Conservation (phyloP, 345 rosid genomes). For the Aegle marmelos region DNA sequence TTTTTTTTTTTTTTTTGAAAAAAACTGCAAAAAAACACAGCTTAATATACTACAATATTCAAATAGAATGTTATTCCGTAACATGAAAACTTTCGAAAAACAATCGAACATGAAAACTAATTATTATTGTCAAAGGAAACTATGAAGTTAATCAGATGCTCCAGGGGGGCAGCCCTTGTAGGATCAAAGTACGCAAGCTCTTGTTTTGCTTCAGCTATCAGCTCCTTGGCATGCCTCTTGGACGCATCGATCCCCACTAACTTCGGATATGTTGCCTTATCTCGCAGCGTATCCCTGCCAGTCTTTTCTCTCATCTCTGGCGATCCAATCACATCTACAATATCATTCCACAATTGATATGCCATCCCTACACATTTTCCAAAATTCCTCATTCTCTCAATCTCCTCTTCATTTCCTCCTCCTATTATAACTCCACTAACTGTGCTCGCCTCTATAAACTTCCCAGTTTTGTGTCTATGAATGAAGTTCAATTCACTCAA, state of each 20-base stretch:
- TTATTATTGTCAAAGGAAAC: too few relatives aligned
- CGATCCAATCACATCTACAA: slow-evolving; percentile 4
- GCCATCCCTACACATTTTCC: not conserved
- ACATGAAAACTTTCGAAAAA: too few relatives aligned
- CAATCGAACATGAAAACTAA: too few relatives aligned
- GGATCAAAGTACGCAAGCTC: slow-evolving; percentile 27
- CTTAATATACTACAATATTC: too few relatives aligned
- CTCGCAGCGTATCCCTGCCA: slow-evolving; percentile 28
- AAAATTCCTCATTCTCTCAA: slow-evolving; percentile 24
- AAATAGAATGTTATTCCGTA: too few relatives aligned
- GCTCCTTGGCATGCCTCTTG: slow-evolving; percentile 14
- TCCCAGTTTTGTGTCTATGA: slow-evolving; percentile 34
- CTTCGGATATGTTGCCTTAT: slow-evolving; percentile 18
- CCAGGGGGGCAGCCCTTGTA: slow-evolving; percentile 24
- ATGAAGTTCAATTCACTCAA: slow-evolving; percentile 25
- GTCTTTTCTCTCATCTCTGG: slow-evolving; percentile 32
- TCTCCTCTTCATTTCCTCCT: slow-evolving; percentile 15
- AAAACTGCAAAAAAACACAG: too few relatives aligned
- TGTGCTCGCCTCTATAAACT: slow-evolving; percentile 33
- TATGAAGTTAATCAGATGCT: too few relatives aligned
- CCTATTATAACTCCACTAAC: slow-evolving; percentile 34
- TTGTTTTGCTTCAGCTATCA: slow-evolving; percentile 26
- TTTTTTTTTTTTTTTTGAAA: too few relatives aligned
- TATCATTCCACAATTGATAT: slow-evolving; percentile 23
- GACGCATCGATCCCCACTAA: slow-evolving; percentile 26